These are phyloP conservation scores for Diaporthe helianthi DNA, from an alignment of 2,329 filamentous ascomycete species.

Conservation along the genomic window DNA sequence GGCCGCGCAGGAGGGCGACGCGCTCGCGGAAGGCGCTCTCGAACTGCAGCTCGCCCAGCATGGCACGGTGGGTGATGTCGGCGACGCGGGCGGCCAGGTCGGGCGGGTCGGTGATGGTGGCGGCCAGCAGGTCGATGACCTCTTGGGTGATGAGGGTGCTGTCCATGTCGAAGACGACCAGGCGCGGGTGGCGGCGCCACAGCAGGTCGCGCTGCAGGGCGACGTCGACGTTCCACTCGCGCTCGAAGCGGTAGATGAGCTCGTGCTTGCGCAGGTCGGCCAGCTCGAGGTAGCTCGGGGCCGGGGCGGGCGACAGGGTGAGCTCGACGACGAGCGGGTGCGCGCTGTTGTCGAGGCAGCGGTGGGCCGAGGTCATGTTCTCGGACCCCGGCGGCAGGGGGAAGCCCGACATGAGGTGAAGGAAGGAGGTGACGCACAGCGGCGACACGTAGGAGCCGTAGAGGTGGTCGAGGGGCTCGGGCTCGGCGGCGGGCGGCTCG, in stretches of 20 bases:
- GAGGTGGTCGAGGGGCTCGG: conserved; percentile 68
- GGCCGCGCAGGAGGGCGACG: conserved; percentile 80
- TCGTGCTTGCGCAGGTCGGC: conserved; percentile 80
- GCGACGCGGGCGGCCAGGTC: conserved; percentile 84
- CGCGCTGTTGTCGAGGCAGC: conserved; percentile 67
- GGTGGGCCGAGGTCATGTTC: conserved; percentile 66
- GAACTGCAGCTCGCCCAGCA: conserved; percentile 96
- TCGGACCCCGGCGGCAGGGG: conserved; percentile 59
- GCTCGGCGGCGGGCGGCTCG: conserved; percentile 62
- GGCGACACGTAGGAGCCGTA: conserved; percentile 72
- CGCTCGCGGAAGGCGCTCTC: conserved; percentile 81
- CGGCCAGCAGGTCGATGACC: conserved; percentile 94
- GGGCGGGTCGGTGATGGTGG: conserved; percentile 70
- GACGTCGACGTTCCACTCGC: conserved; percentile 88
- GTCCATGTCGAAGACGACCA: conserved; percentile 99
- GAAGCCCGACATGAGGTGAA: conserved; percentile 70
- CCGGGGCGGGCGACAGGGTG: conserved; percentile 66
- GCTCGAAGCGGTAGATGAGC: conserved; percentile 82
- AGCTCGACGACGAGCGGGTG: conserved; percentile 72
- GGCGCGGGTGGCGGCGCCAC: conserved; percentile 79
- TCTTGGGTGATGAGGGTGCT: conserved; percentile 96
- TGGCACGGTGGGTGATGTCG: conserved; percentile 88
- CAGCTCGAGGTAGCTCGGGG: conserved; percentile 69
- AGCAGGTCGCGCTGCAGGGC: conserved; percentile 76
- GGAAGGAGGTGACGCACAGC: conserved; percentile 69